Conservation (phyloP, 768 basidiomycete species). For the Leccinum incarnatum region DNA sequence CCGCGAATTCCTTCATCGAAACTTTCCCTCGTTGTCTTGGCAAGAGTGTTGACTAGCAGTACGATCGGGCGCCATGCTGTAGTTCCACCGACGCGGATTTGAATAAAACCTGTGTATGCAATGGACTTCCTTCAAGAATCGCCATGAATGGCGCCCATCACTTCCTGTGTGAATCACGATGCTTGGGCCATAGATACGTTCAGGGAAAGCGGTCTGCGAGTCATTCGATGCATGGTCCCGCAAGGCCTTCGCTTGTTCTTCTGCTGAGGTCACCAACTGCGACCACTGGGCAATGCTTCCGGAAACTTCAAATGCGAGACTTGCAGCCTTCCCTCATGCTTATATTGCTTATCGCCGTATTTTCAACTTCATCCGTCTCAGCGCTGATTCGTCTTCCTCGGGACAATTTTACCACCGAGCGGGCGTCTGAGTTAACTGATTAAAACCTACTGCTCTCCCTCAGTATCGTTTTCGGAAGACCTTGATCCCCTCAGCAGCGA, state of each 20-base stretch:
- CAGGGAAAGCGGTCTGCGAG: no score
- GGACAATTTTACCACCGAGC: not conserved
- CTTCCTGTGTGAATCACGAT: not conserved
- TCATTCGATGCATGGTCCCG: not conserved
- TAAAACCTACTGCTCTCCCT: not conserved
- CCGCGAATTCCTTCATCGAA: conserved; percentile 35
- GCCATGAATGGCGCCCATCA: not conserved
- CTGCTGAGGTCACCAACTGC: not conserved
- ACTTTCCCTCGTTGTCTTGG: no score
- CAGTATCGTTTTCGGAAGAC: no score
- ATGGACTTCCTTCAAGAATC: not conserved
- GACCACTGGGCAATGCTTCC: not conserved
- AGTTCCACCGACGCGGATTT: not conserved
- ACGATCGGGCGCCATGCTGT: not conserved
- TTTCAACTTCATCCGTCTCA: not conserved
- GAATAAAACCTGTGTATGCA: no score
- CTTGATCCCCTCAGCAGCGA: not conserved
- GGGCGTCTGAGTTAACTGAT: not conserved
- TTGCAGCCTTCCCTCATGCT: not conserved
- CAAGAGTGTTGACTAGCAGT: not conserved
- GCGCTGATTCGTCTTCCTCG: not conserved
- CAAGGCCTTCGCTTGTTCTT: not conserved
- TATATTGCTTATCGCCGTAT: not conserved
- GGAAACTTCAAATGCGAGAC: not conserved
- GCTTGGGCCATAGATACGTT: no score